Evolutionary conservation across 768 basidiomycete genomes (phyloP).

Genomic region (Steccherinum ochraceum): DNA sequence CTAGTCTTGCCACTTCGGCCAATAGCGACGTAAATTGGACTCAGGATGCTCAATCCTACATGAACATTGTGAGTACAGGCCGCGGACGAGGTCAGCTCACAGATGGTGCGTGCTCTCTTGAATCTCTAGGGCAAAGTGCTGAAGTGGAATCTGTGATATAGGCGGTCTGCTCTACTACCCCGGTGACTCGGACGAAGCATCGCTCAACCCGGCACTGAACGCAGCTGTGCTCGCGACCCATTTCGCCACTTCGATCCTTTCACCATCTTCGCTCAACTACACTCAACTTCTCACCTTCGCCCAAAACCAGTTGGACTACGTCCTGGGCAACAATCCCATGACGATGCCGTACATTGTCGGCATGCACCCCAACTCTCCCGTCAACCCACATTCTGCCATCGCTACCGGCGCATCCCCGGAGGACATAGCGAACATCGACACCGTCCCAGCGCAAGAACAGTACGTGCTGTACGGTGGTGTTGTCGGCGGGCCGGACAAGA

Average conservation of each 20-base stretch:
- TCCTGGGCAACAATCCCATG: conserved; percentile 88
- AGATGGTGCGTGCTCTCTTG: conserved; percentile 36
- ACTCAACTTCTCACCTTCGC: conserved; percentile 70
- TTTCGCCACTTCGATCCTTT: conserved; percentile 57
- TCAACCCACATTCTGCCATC: conserved; percentile 86
- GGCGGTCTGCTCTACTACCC: conserved; percentile 77
- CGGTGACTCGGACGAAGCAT: conserved; percentile 77
- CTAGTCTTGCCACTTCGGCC: conserved; percentile 37
- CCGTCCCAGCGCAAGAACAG: conserved; percentile 61
- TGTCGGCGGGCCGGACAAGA: conserved; percentile 77
- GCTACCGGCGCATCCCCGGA: conserved; percentile 66
- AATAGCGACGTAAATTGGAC: conserved; percentile 61
- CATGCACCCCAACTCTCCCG: conserved; percentile 82
- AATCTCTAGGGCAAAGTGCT: neutral
- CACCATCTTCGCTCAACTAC: conserved; percentile 53
- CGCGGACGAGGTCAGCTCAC: conserved; percentile 53
- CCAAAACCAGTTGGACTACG: conserved; percentile 72
- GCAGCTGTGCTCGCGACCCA: conserved; percentile 76
- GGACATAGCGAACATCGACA: conserved; percentile 64
- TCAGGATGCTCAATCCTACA: conserved; percentile 61
- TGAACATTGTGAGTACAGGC: conserved; percentile 63
- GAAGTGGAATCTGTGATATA: conserved; percentile 22
- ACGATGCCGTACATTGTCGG: conserved; percentile 85
- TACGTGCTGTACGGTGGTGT: conserved; percentile 84
- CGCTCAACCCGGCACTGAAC: conserved; percentile 83